Percentiles rank a stretch among this genome's conserved stretches.
These are phyloP conservation scores for Camillea tinctor DNA, from an alignment of 2,329 filamentous ascomycete species.

Conservation along the genomic window DNA sequence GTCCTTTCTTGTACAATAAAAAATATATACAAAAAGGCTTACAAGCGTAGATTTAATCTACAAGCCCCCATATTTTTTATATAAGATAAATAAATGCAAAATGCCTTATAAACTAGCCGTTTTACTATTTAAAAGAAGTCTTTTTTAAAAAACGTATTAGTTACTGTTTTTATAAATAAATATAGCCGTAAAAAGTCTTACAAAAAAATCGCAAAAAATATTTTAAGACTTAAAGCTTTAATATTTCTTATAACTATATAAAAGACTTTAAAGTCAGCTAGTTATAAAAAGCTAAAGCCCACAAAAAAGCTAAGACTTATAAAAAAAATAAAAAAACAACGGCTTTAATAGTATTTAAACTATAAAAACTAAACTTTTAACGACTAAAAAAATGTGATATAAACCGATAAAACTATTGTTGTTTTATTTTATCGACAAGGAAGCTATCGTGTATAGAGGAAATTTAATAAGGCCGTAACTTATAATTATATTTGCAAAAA, in stretches of 20 bases:
- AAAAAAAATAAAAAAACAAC: neutral
- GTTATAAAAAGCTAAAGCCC: neutral
- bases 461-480: too few relatives aligned
- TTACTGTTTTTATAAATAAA: neutral
- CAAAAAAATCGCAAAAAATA: neutral
- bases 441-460: too few relatives aligned
- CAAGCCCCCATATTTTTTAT: neutral
- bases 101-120: neutral
- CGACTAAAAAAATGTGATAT: too few relatives aligned
- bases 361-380: too few relatives aligned
- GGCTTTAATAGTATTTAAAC: too few relatives aligned
- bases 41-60: neutral
- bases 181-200: neutral
- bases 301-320: slow-evolving; percentile 15
- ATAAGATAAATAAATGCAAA: neutral
- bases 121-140: neutral
- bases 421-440: too few relatives aligned
- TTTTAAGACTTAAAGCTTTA: neutral
- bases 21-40: neutral
- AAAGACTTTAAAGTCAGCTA: neutral
- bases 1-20: neutral
- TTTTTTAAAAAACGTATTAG: neutral
- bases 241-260: neutral
- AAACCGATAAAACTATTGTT: too few relatives aligned
- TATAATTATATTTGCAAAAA: too few relatives aligned